Conservation (phyloP, 129 eudicot genomes). For the Artemisia tridentata region DNA sequence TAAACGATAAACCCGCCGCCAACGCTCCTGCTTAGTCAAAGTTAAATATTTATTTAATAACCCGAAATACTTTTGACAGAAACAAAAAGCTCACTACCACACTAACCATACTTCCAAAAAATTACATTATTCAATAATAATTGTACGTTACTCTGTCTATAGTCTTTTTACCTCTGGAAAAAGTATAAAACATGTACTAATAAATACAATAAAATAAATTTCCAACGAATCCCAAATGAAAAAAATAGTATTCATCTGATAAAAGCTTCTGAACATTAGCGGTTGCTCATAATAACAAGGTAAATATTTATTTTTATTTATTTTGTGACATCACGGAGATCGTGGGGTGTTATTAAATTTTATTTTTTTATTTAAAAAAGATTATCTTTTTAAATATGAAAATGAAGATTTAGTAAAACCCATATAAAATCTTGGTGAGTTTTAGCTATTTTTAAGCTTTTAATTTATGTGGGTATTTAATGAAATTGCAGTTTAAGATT, state of each 20-base stretch:
- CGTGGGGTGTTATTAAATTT: slow-evolving; percentile 20
- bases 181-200: neutral
- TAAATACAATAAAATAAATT: slow-evolving; percentile 3
- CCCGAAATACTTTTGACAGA: neutral
- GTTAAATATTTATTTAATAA: neutral
- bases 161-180: neutral
- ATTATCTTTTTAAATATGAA: neutral
- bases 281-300: slow-evolving; percentile 33
- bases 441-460: neutral
- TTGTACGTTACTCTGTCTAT: slow-evolving; percentile 4
- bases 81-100: neutral
- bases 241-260: neutral
- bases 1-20: too few relatives aligned
- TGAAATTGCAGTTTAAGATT: slow-evolving; percentile 9
- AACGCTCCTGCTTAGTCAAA: neutral
- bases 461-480: neutral
- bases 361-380: neutral
- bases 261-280: slow-evolving; percentile 13
- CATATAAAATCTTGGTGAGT: neutral
- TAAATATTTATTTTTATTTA: slow-evolving; percentile 14
- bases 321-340: slow-evolving; percentile 36
- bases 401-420: slow-evolving; percentile 14
- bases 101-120: neutral
- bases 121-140: neutral
- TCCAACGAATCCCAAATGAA: slow-evolving; percentile 31